Evolutionary conservation across 331 rosid genomes (phyloP), one percentile per base, ranked within the genome.

Genomic region (Phaseolus coccineus): DNA sequence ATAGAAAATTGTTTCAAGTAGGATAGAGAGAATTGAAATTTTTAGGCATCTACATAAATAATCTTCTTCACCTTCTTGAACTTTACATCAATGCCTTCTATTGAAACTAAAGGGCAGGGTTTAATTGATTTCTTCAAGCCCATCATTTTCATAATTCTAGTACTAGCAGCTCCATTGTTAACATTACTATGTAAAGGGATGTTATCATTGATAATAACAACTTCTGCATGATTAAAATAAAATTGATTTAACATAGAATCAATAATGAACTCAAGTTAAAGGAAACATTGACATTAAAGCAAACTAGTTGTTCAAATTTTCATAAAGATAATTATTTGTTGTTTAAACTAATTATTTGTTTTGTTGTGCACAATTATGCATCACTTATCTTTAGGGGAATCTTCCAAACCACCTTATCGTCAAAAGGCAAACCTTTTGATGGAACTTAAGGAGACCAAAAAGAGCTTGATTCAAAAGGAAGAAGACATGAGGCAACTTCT

Each of bases 101-200:
- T 69, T 59, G 77, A 69, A 63, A 74, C 85, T 59, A 63, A 80
- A 33, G 44, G 61, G 73, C 89, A 35, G 31, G 58, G 81, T 74
- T 78, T 87, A 7, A 78, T 66, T 73, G 91, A 73, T 85, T 89
- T 90, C 84, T 83, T 79, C 59, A 90, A 76, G 47, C 88, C 93
- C 85, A 89, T 88, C 89, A 90, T 86, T 79, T 92, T 90, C 87
- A 82, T 79, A 42, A 87, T 73, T 73, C 82, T 88, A 68, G 53
- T 76, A 79, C 82, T 76, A 46, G 87, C 81, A 78, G 71, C 78
- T 40, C 84, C 97, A 16, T 83, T 84, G 74, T 70, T 74, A 63
- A 79, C 46, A 33, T 63, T 65, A n/a, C 50, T 85, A 65, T 73
- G 89, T 50, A 80, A 59, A 76, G 83, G 82, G 35, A 59, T 24